A percentile compares a stretch with the other conserved stretches of the same genome.
These are phyloP conservation scores for Scutellaria minor DNA, from an alignment of 257 asterid species.

Conservation along the genomic window DNA sequence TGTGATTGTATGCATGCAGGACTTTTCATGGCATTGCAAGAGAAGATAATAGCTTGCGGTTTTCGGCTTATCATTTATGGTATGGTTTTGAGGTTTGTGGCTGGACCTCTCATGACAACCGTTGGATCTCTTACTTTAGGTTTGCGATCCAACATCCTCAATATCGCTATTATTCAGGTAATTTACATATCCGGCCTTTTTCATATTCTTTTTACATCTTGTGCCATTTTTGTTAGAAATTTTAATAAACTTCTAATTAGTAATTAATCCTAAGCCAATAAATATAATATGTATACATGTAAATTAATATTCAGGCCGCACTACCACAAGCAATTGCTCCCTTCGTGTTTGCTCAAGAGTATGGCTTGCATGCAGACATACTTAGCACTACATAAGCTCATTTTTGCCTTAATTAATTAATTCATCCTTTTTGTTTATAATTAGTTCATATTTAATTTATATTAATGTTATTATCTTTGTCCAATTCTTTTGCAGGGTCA, in stretches of 20 bases:
- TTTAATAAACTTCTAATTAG: too few species aligned
- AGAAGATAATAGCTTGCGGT: conserved; percentile 65
- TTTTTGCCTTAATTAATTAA: not conserved
- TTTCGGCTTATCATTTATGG: conserved; percentile 46
- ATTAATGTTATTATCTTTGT: not conserved
- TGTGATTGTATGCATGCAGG: conserved; percentile 44
- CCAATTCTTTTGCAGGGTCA: conserved; percentile 47
- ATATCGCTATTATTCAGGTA: conserved; percentile 65
- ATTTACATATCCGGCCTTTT: not conserved
- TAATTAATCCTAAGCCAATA: too few species aligned
- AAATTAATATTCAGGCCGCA: conserved; percentile 52
- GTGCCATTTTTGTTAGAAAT: too few species aligned
- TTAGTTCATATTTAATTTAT: not conserved
- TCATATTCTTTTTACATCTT: too few species aligned
- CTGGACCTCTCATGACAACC: conserved; percentile 55
- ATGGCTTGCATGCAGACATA: conserved; percentile 67
- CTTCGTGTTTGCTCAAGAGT: conserved; percentile 74
- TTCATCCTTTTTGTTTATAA: too few species aligned
- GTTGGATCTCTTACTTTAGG: conserved; percentile 59
- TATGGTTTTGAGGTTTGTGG: conserved; percentile 61
- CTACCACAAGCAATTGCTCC: conserved; percentile 72
- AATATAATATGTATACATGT: too few species aligned
- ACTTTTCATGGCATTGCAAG: conserved; percentile 77
- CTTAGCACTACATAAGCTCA: conserved; percentile 64
- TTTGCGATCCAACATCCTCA: conserved; percentile 51